Evolutionary conservation across 805 yeast species (phyloP).

Genomic region (Jamesozyma gamospora): DNA sequence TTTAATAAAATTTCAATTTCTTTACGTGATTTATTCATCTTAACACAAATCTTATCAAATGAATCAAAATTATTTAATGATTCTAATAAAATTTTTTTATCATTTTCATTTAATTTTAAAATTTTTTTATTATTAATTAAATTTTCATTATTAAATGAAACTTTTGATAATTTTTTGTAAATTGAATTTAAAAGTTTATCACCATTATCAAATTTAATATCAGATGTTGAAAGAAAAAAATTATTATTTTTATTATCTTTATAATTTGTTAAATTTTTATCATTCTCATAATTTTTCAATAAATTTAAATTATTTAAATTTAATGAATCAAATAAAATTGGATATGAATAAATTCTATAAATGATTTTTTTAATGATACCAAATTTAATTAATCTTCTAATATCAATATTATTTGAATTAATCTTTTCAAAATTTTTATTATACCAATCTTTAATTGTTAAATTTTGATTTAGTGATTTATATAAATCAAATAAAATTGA

Average conservation of each 20-base stretch:
- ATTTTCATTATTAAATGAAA: slow-evolving; percentile 12
- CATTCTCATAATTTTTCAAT: slow-evolving; percentile 5
- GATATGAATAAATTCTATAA: slow-evolving; percentile 71
- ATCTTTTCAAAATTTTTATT: slow-evolving; percentile 49
- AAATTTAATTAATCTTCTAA: slow-evolving; percentile 75
- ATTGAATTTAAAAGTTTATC: slow-evolving; percentile 23
- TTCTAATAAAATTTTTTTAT: slow-evolving; percentile 31
- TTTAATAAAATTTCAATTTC: slow-evolving; percentile 45
- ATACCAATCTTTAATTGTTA: slow-evolving; percentile 74
- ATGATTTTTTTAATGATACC: slow-evolving; percentile 77
- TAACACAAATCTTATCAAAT: slow-evolving; percentile 63
- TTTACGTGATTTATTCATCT: slow-evolving; percentile 43
- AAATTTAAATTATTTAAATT: no score
- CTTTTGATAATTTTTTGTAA: slow-evolving; percentile 23
- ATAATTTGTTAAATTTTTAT: slow-evolving; percentile 3
- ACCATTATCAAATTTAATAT: slow-evolving; percentile 25
- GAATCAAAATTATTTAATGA: slow-evolving; percentile 43
- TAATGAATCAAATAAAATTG: slow-evolving; percentile 33
- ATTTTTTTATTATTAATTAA: slow-evolving; percentile 3
- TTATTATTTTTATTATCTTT: slow-evolving; percentile 9
- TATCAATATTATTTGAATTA: slow-evolving; percentile 49
- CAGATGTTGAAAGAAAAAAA: slow-evolving; percentile 24
- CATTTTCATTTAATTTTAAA: slow-evolving; percentile 3
- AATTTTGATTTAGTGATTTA: slow-evolving; percentile 68
- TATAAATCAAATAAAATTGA: slow-evolving; percentile 64